Evolutionary conservation across 192 early-diverging fungal genomes (phyloP).

Genomic region (Helicostylum pulchrum): DNA sequence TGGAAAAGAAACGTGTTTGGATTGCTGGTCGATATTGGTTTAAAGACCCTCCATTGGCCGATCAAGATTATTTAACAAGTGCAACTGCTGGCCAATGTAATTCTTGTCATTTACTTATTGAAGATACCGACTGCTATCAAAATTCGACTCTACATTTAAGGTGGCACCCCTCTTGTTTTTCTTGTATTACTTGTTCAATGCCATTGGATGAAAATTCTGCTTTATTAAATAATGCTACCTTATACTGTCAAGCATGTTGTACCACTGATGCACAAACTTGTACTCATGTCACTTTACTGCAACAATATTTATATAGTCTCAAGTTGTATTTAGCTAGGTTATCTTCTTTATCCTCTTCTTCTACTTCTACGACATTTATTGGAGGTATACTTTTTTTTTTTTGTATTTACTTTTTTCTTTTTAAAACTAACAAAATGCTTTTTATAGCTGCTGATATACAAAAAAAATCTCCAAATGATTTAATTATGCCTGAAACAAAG

Average conservation of each 20-base stretch:
- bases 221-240: slow-evolving; percentile 60
- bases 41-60: slow-evolving; percentile 24
- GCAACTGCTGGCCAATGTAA: slow-evolving; percentile 15
- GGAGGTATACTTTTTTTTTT: too few relatives aligned
- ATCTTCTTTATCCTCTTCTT: too few relatives aligned
- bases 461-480: too few relatives aligned
- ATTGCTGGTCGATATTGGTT: slow-evolving; percentile 25
- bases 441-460: too few relatives aligned
- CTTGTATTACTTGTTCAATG: not conserved
- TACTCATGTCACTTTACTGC: slow-evolving; percentile 77
- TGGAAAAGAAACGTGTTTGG: slow-evolving; percentile 37
- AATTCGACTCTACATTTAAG: not conserved
- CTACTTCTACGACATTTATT: too few relatives aligned
- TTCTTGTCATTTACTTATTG: slow-evolving; percentile 28
- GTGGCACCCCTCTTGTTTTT: slow-evolving; percentile 13
- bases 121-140: slow-evolving; percentile 6
- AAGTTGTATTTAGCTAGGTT: slow-evolving; percentile 52
- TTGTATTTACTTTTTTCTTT: not conserved
- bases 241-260: slow-evolving; percentile 27
- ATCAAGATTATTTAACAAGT: slow-evolving; percentile 13
- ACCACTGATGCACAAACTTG: slow-evolving; percentile 39
- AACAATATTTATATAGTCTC: slow-evolving; percentile 90
- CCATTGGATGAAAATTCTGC: slow-evolving; percentile 39
- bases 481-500: too few relatives aligned
- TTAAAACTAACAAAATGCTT: not conserved